Evolutionary conservation across 495 filamentous ascomycete species (phyloP).

Genomic region (Aspergillus avenaceus): DNA sequence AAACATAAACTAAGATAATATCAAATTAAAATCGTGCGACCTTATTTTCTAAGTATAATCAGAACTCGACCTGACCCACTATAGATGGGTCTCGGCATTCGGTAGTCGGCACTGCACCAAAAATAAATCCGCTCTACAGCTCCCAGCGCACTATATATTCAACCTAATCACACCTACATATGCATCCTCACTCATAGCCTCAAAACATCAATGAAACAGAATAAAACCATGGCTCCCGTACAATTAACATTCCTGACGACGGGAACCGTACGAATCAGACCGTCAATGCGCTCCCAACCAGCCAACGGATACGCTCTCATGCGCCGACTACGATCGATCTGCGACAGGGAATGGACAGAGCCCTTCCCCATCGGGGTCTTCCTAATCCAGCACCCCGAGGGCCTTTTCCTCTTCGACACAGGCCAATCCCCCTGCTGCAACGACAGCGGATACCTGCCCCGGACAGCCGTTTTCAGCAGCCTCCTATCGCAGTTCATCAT

Average conservation of each 20-base stretch:
- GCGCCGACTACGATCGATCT: conserved; percentile 22
- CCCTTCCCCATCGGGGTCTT: conserved; percentile 25
- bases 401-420: conserved; percentile 28
- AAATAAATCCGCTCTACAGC: no score
- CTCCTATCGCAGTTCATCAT: conserved; percentile 17
- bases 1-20: no score
- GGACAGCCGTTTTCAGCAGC: conserved; percentile 9
- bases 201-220: no score
- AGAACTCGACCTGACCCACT: no score
- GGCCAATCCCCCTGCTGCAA: conserved; percentile 28
- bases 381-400: conserved; percentile 26
- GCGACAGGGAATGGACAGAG: conserved; percentile 21
- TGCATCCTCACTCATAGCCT: no score
- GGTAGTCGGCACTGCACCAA: no score
- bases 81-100: no score
- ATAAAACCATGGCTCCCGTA: no score
- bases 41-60: no score
- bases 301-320: conserved; percentile 10
- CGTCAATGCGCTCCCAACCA: conserved; percentile 24
- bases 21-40: no score
- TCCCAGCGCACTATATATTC: no score
- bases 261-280: conserved; percentile 19
- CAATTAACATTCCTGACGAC: conserved; percentile 19
- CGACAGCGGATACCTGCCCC: conserved; percentile 22
- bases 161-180: no score